These are phyloP conservation scores for Hemisphaericaspora xylanilytica DNA, from an alignment of 1,139 yeast genomes.

Conservation along the genomic window DNA sequence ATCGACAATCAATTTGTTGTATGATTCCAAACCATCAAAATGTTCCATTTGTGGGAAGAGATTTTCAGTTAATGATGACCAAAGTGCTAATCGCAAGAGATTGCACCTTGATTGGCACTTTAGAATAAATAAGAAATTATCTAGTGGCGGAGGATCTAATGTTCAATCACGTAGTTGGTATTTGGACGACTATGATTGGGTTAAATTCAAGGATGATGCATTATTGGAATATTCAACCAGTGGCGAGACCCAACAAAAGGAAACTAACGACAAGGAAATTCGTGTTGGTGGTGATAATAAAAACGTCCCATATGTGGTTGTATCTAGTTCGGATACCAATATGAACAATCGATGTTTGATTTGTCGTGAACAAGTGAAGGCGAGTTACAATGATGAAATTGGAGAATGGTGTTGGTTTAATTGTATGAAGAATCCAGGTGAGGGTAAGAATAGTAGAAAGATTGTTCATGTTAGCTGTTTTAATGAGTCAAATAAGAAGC, in stretches of 20 bases:
- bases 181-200: conserved; percentile 72
- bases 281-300: conserved; percentile 4
- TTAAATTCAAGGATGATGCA: conserved; percentile 62
- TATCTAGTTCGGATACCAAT: conserved; percentile 68
- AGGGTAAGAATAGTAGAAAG: conserved; percentile 38
- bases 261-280: conserved; percentile 10
- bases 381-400: conserved; percentile 79
- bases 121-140: conserved; percentile 78
- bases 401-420: conserved; percentile 97
- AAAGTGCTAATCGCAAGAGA: conserved; percentile 46
- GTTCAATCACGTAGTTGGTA: conserved; percentile 84
- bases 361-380: conserved; percentile 79
- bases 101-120: conserved; percentile 95
- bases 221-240: conserved; percentile 38
- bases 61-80: conserved; percentile 62
- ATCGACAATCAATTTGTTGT: conserved; percentile 39
- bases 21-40: conserved; percentile 67
- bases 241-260: conserved; percentile 15
- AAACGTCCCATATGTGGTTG: conserved; percentile 51
- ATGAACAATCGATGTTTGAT: conserved; percentile 78
- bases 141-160: conserved; percentile 27
- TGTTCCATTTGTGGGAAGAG: conserved; percentile 91
- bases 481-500: conserved; percentile 57
- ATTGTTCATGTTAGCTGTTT: conserved; percentile 83
- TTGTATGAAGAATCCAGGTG: conserved; percentile 68